Percentiles rank a stretch among this genome's conserved stretches.
These are phyloP conservation scores for Starmerella scarabaei DNA, from an alignment of 805 yeast species.

Conservation along the genomic window DNA sequence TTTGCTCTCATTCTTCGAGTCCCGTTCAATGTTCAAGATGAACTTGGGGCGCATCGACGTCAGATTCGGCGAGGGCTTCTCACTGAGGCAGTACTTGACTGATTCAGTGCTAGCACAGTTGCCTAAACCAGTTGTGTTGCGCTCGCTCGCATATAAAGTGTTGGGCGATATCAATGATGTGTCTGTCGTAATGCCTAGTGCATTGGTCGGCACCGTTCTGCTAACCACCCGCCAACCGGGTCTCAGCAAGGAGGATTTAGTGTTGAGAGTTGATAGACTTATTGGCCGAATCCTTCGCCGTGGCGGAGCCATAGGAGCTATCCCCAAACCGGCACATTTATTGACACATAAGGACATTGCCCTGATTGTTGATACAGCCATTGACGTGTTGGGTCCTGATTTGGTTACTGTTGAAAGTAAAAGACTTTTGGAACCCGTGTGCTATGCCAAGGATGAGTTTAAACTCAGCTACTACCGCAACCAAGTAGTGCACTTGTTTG, in stretches of 20 bases:
- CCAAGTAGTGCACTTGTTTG: constrained; percentile 42
- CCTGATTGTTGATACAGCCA: constrained; percentile 29
- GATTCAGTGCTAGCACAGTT: constrained; percentile 22
- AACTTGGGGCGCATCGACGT: constrained; percentile 32
- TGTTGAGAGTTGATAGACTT: constrained; percentile 28
- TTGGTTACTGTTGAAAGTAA: constrained; percentile 26
- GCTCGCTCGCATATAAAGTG: constrained; percentile 42
- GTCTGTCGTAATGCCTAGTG: constrained; percentile 41
- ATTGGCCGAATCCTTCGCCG: constrained; percentile 26
- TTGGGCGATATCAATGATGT: constrained; percentile 40
- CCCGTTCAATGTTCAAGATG: constrained; percentile 26
- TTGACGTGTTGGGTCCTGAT: constrained; percentile 30
- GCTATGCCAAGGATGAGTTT: constrained; percentile 36
- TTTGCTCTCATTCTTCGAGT: constrained; percentile 29
- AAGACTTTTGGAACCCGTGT: constrained; percentile 30
- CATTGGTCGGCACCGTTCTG: constrained; percentile 38
- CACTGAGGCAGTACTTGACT: constrained; percentile 26
- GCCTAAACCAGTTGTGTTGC: constrained; percentile 24
- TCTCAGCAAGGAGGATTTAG: constrained; percentile 27
- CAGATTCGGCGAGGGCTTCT: constrained; percentile 33
- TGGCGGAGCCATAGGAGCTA: constrained; percentile 32
- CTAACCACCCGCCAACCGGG: constrained; percentile 32
- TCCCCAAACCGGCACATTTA: constrained; percentile 21
- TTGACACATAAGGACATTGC: constrained; percentile 20
- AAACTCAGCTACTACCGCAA: constrained; percentile 48